Percentiles rank a stretch among this genome's conserved stretches.
Conservation (phyloP, 2,329 filamentous ascomycete genomes). For the Fusarium subglutinans region DNA sequence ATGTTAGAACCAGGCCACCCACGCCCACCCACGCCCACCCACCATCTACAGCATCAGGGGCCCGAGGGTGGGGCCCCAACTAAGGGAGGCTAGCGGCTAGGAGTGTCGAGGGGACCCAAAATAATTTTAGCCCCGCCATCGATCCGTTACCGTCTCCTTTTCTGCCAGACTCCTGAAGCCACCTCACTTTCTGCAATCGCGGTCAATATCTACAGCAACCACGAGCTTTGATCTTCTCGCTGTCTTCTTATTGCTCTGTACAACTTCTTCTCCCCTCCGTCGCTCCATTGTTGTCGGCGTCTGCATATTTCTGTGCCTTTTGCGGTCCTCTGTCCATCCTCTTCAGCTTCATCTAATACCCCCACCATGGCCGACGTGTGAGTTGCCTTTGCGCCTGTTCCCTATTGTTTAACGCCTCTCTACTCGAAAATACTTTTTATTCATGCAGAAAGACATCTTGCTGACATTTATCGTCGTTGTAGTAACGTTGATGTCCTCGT, state of each 20-base stretch:
- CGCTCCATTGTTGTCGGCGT: slow-evolving; percentile 33
- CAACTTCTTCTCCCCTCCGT: slow-evolving; percentile 37
- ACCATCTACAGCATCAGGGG: slow-evolving; percentile 12
- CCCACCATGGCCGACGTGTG: slow-evolving; percentile 54
- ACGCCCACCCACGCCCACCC: slow-evolving; percentile 16
- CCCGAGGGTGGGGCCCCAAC: slow-evolving; percentile 15
- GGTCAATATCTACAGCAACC: slow-evolving; percentile 45
- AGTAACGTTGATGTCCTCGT: slow-evolving; percentile 96
- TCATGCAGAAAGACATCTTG: neutral
- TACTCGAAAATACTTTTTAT: neutral
- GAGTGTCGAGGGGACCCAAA: slow-evolving; percentile 43
- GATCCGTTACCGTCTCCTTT: slow-evolving; percentile 50
- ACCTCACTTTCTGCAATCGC: slow-evolving; percentile 32
- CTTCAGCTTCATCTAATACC: slow-evolving; percentile 32
- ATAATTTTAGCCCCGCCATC: slow-evolving; percentile 56
- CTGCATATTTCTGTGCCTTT: slow-evolving; percentile 29
- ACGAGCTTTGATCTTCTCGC: slow-evolving; percentile 39
- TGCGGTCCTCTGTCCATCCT: slow-evolving; percentile 12
- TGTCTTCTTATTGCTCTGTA: slow-evolving; percentile 38
- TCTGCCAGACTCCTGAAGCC: slow-evolving; percentile 41
- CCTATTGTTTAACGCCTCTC: slow-evolving; percentile 6
- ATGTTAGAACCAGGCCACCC: slow-evolving; percentile 5
- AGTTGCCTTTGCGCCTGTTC: slow-evolving; percentile 38
- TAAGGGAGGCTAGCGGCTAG: neutral
- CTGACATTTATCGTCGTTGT: slow-evolving; percentile 35